A percentile compares a stretch with the other conserved stretches of the same genome.
Evolutionary conservation across 1,284 basidiomycete genomes (phyloP).

Genomic region (Pyrrhoderma lamaoense): DNA sequence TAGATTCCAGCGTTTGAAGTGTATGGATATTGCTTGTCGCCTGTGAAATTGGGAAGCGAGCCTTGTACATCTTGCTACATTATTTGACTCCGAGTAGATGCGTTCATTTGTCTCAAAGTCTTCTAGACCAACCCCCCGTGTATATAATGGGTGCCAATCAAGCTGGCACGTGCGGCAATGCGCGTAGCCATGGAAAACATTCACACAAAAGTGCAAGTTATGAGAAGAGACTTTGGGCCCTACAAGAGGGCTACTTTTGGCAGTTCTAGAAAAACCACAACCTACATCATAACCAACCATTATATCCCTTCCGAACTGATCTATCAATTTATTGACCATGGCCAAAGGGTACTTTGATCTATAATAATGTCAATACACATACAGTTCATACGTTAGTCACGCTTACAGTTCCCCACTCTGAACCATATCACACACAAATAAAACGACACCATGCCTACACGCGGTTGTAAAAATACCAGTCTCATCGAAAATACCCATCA

Average conservation of each 20-base stretch:
- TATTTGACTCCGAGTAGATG: constrained; percentile 27
- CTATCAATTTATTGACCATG: constrained; percentile 11
- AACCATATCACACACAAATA: constrained; percentile 20
- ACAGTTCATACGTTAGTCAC: background rate
- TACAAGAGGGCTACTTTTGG: constrained; percentile 15
- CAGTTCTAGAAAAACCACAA: constrained; percentile 20
- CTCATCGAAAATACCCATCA: constrained; percentile 18
- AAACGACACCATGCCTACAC: constrained; percentile 22
- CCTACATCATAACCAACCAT: constrained; percentile 22
- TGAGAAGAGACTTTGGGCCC: constrained; percentile 3
- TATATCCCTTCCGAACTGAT: constrained; percentile 9
- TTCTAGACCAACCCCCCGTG: constrained; percentile 25
- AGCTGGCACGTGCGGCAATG: constrained; percentile 28
- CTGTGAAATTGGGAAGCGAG: constrained; percentile 27
- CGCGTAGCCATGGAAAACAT: constrained; percentile 29
- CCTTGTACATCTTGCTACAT: constrained; percentile 23
- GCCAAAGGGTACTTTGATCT: constrained; percentile 22
- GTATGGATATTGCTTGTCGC: constrained; percentile 23
- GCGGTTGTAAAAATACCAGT: constrained; percentile 21
- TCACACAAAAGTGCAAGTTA: constrained; percentile 20
- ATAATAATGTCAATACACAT: background rate
- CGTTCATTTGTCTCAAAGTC: constrained; percentile 29
- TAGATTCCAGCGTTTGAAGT: constrained; percentile 26
- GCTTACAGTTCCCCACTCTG: constrained; percentile 22
- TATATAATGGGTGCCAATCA: constrained; percentile 23